A percentile compares a stretch with the other conserved stretches of the same genome.
Evolutionary conservation across 208 protist species (phyloP).

Genomic region (Crithidia bombi): DNA sequence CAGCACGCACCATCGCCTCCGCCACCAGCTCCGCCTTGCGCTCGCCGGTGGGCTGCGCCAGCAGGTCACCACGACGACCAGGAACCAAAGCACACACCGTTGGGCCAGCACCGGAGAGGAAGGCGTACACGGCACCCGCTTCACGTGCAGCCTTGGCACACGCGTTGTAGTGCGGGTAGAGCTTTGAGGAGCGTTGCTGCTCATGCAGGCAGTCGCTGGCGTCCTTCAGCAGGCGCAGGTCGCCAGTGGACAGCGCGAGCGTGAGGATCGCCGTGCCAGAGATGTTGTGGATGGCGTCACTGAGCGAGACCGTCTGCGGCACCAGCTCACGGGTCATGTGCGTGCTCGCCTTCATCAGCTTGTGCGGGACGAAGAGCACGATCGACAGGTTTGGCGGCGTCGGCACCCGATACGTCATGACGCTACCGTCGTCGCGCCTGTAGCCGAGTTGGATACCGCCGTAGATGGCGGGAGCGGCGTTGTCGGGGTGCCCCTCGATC

Average conservation of each 20-base stretch:
- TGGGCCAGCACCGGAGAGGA: constrained; percentile 82
- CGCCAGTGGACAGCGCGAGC: constrained; percentile 71
- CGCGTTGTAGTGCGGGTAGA: constrained; percentile 84
- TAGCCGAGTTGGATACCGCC: constrained; percentile 93
- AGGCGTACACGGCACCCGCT: constrained; percentile 76
- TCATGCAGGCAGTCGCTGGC: constrained; percentile 88
- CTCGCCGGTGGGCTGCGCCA: constrained; percentile 55
- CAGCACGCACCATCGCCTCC: constrained; percentile 80
- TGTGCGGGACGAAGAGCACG: constrained; percentile 91
- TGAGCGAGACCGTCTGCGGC: constrained; percentile 57
- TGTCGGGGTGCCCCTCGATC: constrained; percentile 94
- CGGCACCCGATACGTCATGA: constrained; percentile 80
- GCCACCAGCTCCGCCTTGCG: constrained; percentile 68
- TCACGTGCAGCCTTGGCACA: constrained; percentile 62
- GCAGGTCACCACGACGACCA: constrained; percentile 61
- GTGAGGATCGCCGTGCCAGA: constrained; percentile 86
- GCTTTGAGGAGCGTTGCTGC: constrained; percentile 60
- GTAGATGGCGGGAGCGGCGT: constrained; percentile 93
- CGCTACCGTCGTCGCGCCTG: constrained; percentile 38
- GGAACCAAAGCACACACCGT: constrained; percentile 79
- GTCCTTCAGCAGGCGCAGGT: constrained; percentile 71
- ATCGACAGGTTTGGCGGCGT: constrained; percentile 77
- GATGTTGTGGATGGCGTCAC: constrained; percentile 93
- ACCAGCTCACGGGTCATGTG: constrained; percentile 82
- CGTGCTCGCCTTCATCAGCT: constrained; percentile 90